Conservation (phyloP, 2,329 filamentous ascomycete genomes). For the Hymenoscyphus scutula region DNA sequence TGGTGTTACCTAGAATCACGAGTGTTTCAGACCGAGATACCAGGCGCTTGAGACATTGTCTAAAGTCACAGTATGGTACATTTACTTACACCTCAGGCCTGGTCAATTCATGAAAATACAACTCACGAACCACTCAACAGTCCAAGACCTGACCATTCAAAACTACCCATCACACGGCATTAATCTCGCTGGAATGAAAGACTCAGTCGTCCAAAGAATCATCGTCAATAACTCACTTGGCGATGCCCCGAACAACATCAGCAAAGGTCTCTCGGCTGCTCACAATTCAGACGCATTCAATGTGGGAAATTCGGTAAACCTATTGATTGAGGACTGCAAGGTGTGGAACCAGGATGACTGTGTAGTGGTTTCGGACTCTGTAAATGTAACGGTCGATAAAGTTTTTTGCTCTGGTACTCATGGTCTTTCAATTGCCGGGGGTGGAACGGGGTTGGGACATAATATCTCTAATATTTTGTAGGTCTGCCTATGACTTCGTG, state of each 20-base stretch:
- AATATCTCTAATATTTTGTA: slow-evolving; percentile 18
- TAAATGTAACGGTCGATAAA: slow-evolving; percentile 14
- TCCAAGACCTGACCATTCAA: slow-evolving; percentile 40
- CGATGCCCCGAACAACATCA: slow-evolving; percentile 37
- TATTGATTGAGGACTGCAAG: slow-evolving; percentile 31
- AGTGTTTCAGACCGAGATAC: neutral
- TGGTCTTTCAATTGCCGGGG: slow-evolving; percentile 16
- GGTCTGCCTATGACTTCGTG: neutral
- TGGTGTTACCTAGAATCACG: neutral
- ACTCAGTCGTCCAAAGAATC: slow-evolving; percentile 39
- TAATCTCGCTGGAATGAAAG: slow-evolving; percentile 34
- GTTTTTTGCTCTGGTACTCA: slow-evolving; percentile 17
- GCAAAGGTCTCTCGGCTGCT: slow-evolving; percentile 37
- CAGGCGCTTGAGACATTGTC: neutral
- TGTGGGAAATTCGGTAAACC: slow-evolving; percentile 33
- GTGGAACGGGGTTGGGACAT: slow-evolving; percentile 12
- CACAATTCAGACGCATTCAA: slow-evolving; percentile 41
- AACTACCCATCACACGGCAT: slow-evolving; percentile 44
- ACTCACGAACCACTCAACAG: slow-evolving; percentile 40
- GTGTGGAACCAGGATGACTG: slow-evolving; percentile 39
- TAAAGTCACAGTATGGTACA: neutral
- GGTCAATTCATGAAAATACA: slow-evolving; percentile 42
- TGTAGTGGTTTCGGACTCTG: slow-evolving; percentile 26
- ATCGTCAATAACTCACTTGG: slow-evolving; percentile 41
- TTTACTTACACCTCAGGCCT: slow-evolving; percentile 35